Base-by-base conservation (phyloP, 805 yeast species). In the Candida arabinofermentans region DNA sequence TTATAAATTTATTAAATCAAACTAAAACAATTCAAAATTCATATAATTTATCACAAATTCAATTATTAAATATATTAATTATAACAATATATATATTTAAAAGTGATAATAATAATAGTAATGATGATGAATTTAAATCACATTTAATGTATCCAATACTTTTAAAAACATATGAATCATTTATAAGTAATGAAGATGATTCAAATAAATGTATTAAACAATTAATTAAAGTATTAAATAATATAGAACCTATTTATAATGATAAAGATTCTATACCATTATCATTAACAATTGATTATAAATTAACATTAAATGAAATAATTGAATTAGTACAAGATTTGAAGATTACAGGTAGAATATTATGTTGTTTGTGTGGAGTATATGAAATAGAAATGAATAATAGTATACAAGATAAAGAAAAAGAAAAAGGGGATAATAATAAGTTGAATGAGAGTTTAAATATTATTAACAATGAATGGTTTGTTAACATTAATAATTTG, bases 311-410 rank as follows among this genome's bases (percentile, higher is more conserved):
- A 16, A 59, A 55, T 18, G 49, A 51, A 5, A 21, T 65, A 4
- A 43, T 55, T 14, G 49, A 47, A 1, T 40, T 61, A 30, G 54
- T 58, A 4, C 49, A 57, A 31, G 46, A 54, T 2, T 55, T 55
- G 14, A 44, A 46, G 8, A 56, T 67, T 7, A 66, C 70, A 3
- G 67, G 65, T 5, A 54, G 68, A 32, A 62, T 62, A 8, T 42
- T 65, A 5, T 62, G 68, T 46, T 56, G 61, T 13, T 40, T 65
- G 30, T 67, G 70, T 49, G 66, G 57, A 1, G 41, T 42, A n/a
- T 55, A 58, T 32, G 71, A 67, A 37, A 34, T 50, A 5, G 30
- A 17, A 23, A n/a, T 31, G 3, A 17, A 34, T 10, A n/a, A n/a
- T n/a, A n/a, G n/a, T n/a, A n/a, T n/a, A n/a, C n/a, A n/a, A n/a